Base-by-base conservation (phyloP, 352 stramenopile genomes). In the Pythium graminicola region DNA sequence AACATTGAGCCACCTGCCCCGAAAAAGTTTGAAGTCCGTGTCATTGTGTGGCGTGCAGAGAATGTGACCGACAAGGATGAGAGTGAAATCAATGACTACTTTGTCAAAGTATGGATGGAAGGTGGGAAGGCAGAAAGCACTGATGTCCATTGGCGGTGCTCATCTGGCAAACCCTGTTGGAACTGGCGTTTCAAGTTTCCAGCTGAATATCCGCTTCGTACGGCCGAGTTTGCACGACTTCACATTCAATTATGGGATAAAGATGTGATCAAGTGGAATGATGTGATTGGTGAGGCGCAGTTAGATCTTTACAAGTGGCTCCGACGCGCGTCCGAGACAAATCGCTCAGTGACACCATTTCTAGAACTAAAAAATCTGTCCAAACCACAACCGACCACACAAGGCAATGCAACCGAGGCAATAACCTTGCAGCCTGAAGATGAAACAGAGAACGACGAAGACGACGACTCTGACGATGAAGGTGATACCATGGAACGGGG, bases 191-290 rank as follows among this genome's bases (percentile, higher is more conserved):
- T 97, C 44, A 95, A 95, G 45, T 85, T 97, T 23, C 58, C 81
- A 8, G 72, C 95, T 0, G 73, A 95, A 53, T 89, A 93, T 16
- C 87, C 87, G 0, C 54, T 86, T 17, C 73, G 78, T 1, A 74
- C 75, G 4, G 51, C 76, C 0, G 90, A 97, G 50, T 80, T 96
- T 44, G 83, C 75, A 2, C 82, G 92, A 2, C 72, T 97, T 28
- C 82, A 95, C 50, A 60, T 97, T 11, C 88, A 97, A 56, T 64
- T 97, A 8, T 97, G 91, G 91, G 89, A 97, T 54, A 89, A 95
- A 51, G 91, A 97, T 55, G 53, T 97, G 6, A 57, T 96, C 35
- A 97, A 97, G 58, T 96, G 80, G 77, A 95, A 95, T 49, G 89
- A 97, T 52, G 65, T 94, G 19, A 72, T 97, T 20, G 90, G 83